Conservation (phyloP, 192 early-diverging fungal species). For the Chytriomyces sp. region DNA sequence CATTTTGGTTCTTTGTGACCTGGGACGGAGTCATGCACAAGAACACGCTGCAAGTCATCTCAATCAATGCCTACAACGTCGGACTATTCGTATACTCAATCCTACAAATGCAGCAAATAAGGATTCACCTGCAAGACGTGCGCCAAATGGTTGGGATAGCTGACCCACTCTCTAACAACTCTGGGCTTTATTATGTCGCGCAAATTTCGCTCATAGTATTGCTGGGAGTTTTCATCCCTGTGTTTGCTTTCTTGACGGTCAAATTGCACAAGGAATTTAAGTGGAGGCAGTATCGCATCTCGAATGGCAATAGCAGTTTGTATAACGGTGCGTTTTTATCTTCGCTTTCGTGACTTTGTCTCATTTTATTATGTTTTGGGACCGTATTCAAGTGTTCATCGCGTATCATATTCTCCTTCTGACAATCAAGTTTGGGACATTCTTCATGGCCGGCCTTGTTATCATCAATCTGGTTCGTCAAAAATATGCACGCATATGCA, state of each 20-base stretch:
- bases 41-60: conserved; percentile 16
- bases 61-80: conserved; percentile 20
- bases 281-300: conserved; percentile 14
- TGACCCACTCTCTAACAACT: background rate
- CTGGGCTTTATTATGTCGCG: background rate
- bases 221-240: conserved; percentile 17
- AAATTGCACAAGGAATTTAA: conserved; percentile 2
- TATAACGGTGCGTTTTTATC: background rate
- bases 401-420: conserved; percentile 14
- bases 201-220: conserved; percentile 4
- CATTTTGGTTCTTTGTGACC: background rate
- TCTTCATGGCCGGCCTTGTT: background rate
- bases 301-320: background rate
- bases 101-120: conserved; percentile 11
- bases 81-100: conserved; percentile 28
- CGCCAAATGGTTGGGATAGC: background rate
- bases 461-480: conserved; percentile 14
- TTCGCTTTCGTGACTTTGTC: background rate
- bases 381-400: background rate
- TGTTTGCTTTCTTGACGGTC: background rate
- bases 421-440: conserved; percentile 8
- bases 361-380: background rate
- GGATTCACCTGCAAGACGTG: background rate
- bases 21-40: background rate
- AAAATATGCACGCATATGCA: background rate